Evolutionary conservation across 139 green algal genomes (phyloP), one percentile per base, ranked within the genome.

Genomic region (Picochlorum sp.): DNA sequence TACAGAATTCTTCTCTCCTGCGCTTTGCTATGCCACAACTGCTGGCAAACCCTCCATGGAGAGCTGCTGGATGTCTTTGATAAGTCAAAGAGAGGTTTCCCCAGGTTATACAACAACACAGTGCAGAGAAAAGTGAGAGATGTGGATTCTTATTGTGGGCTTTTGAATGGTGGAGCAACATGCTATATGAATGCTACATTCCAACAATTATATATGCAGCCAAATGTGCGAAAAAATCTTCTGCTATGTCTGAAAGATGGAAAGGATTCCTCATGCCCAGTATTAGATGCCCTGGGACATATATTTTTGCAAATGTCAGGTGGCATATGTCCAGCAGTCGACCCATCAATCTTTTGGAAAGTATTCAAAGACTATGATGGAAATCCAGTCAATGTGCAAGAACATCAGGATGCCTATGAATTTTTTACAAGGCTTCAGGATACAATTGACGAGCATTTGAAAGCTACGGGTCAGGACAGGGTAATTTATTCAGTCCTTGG

Each of bases 101-200:
- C 18, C 1, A 56, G 47, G 6, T 11, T 44, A 46, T 20, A 62
- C 56, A 56, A 56, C n/a, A 62, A 62, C 20, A 56, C 30, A 6
- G 20, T 32, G 20, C 44, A 64, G 28, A 18, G 44, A 10, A 14
- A 49, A 37, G 24, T 64, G 28, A 34, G 61, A 32, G 10, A 30
- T 15, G 11, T 49, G 34, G 61, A 49, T 15, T 20, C 44, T 26
- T 38, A 41, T 18, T 15, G 9, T 28, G 87, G 87, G 1, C 69
- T 94, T 13, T 73, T 77, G 44, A 95, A 95, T 65, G 84, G 70
- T 15, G 90, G 84, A 16, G 92, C 90, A 13, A 97, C 90, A 4
- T 97, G 91, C 78, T 97, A 97, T 81, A 97, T 97, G 90, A 97
- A 95, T 69, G 61, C 77, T 16, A 82, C 95, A 26, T 80, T 97